Conservation (phyloP, 2,329 filamentous ascomycete species). For the Pseudogymnoascus pannorum region DNA sequence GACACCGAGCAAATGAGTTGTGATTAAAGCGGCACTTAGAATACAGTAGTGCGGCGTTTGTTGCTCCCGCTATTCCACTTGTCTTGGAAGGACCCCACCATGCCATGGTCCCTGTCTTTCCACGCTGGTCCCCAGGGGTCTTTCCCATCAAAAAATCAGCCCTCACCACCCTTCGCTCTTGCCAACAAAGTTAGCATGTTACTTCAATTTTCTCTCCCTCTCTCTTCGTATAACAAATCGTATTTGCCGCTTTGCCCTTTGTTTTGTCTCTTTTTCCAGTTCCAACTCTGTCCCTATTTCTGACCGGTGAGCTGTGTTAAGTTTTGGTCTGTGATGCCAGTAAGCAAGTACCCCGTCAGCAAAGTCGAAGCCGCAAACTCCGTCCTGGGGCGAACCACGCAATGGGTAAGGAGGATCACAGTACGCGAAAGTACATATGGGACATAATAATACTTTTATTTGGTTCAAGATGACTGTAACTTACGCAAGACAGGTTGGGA, state of each 20-base stretch:
- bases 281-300: not conserved
- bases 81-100: not conserved
- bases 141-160: constrained; percentile 1
- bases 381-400: not conserved
- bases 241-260: not conserved
- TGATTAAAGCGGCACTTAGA: constrained; percentile 3
- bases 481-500: not conserved
- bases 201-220: not conserved
- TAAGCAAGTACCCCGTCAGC: constrained; percentile 5
- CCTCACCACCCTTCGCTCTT: not conserved
- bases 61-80: not conserved
- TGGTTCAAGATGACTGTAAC: not conserved
- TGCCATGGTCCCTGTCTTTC: not conserved
- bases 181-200: not conserved
- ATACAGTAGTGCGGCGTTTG: not conserved
- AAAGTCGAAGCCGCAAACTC: not conserved
- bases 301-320: not conserved
- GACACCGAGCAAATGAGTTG: not conserved
- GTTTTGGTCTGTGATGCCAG: not conserved
- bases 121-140: constrained; percentile 1
- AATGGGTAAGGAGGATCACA: not conserved
- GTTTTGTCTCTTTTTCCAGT: not conserved
- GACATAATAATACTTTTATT: not conserved
- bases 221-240: not conserved
- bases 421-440: not conserved